phyloP scores from a whole-genome alignment of 2,329 filamentous ascomycete species.

The Dactylonectria macrodidyma region DNA sequence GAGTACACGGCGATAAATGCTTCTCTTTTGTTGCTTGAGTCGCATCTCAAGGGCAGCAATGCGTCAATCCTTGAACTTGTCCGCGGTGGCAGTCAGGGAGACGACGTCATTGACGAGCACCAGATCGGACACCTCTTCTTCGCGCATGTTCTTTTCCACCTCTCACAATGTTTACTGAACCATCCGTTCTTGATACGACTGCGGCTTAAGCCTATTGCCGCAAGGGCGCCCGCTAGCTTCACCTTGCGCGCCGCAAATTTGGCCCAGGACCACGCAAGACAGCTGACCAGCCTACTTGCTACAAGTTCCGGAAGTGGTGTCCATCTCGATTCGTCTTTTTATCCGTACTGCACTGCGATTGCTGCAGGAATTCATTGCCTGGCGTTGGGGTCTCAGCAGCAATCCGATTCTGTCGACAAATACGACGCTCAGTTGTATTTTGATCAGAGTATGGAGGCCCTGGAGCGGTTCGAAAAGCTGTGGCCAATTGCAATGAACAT shows the following conservation, averaged over 20 bases:
- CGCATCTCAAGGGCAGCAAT: conserved; percentile 19
- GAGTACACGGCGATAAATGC: conserved; percentile 32
- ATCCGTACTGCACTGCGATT: conserved; percentile 30
- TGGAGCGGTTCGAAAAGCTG: conserved; percentile 17
- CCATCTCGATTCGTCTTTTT: conserved; percentile 30
- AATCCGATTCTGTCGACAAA: conserved; percentile 9
- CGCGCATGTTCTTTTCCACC: conserved; percentile 32
- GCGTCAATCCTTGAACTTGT: conserved; percentile 23
- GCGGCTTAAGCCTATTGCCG: conserved; percentile 49
- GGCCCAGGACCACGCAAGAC: conserved; percentile 23
- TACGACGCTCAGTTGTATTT: conserved; percentile 25
- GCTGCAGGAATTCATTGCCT: conserved; percentile 34
- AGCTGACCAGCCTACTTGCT: conserved; percentile 21
- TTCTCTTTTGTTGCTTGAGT: conserved; percentile 29
- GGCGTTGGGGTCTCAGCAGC: conserved; percentile 22
- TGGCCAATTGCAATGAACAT: conserved; percentile 34
- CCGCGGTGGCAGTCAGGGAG: conserved; percentile 16
- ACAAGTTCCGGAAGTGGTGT: conserved; percentile 14
- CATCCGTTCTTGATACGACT: conserved; percentile 66
- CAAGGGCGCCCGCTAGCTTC: conserved; percentile 26
- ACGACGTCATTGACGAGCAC: conserved; percentile 18
- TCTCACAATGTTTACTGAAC: conserved; percentile 62
- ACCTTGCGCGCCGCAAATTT: conserved; percentile 11
- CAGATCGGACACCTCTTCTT: conserved; percentile 33
- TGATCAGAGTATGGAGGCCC: conserved; percentile 15